phyloP scores from a whole-genome alignment of 2,329 filamentous ascomycete species.

The Aspergillus sp. region DNA sequence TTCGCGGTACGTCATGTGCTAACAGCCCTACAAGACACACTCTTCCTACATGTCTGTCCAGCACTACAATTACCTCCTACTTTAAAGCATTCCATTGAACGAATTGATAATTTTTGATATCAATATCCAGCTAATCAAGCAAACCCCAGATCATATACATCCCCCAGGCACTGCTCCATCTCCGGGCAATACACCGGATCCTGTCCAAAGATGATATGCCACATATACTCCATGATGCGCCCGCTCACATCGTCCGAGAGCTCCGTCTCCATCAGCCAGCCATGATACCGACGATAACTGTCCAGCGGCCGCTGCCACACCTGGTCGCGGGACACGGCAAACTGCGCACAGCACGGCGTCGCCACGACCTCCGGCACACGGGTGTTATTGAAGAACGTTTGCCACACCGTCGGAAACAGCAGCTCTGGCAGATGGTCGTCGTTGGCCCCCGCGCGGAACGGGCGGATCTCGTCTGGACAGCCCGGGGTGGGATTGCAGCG shows the following conservation, averaged over 20 bases:
- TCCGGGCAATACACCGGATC: slow-evolving; percentile 37
- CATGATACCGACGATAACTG: slow-evolving; percentile 55
- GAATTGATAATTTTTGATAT: neutral
- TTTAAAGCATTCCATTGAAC: neutral
- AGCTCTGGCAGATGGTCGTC: slow-evolving; percentile 22
- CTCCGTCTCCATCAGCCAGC: slow-evolving; percentile 58
- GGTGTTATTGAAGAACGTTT: slow-evolving; percentile 29
- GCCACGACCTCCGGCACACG: slow-evolving; percentile 51
- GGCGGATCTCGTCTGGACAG: slow-evolving; percentile 34
- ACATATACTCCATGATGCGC: slow-evolving; percentile 62
- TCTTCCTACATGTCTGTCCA: neutral
- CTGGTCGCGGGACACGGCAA: slow-evolving; percentile 56
- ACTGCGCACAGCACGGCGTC: slow-evolving; percentile 64
- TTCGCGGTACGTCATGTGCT: slow-evolving; percentile 18
- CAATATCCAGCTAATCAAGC: neutral
- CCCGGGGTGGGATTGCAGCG: slow-evolving; percentile 47
- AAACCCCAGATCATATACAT: slow-evolving; percentile 22
- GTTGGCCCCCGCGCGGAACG: slow-evolving; percentile 19
- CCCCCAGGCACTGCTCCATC: slow-evolving; percentile 23
- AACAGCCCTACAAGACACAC: neutral
- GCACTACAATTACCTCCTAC: neutral
- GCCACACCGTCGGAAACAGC: slow-evolving; percentile 28
- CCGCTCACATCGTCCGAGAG: slow-evolving; percentile 57
- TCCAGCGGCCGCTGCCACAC: slow-evolving; percentile 49
- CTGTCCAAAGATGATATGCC: slow-evolving; percentile 57